Base-by-base conservation (phyloP, 2,329 filamentous ascomycete species). In the Aspergillaceae sp. region DNA sequence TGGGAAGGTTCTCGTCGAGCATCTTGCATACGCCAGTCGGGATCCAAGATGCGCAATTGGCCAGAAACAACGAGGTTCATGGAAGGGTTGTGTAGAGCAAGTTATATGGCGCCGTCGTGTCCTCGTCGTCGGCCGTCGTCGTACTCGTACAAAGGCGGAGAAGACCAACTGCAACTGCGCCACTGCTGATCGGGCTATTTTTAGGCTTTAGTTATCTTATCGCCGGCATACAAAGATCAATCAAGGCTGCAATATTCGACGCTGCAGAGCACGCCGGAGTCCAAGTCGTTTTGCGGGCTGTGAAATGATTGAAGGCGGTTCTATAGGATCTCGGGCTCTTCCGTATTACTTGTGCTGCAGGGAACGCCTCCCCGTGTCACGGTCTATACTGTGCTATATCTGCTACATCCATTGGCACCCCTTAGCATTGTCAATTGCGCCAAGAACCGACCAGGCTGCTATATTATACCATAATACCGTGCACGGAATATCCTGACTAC, bases 1-100 rank as follows among this genome's bases (percentile, higher is more conserved):
- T 88, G 46, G 90, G 90, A n/a, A 96, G 80, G 67, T 90, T 94
- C 66, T 94, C 87, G 81, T 95, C 89, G 59, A 94, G 78, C 89
- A 95, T 95, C 11, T 56, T 65, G 49, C 42, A 34, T 19, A 19
- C 19, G 19, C 19, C 19, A 19, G 19, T 19, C 19, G 19, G 19
- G 19, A 19, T 19, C 19, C 19, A 19, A 19, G 19, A 19, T 19
- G 19, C 19, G 2, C 19, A 19, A 36, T 36, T 36, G 34, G 34
- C n/a, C 26, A 6, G 10, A 36, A 19, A 34, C 32, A 34, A 36
- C 19, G 19, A 19, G 19, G 19, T 19, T 19, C 19, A 19, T 19
- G 19, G 19, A 19, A 19, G 19, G 19, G 19, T 19, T 19, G 19
- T 19, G 19, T 19, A 19, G 19, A 19, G 19, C 19, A 19, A 19